phyloP scores from a whole-genome alignment of 495 filamentous ascomycete genomes.

The Hypoxylon fragiforme region DNA sequence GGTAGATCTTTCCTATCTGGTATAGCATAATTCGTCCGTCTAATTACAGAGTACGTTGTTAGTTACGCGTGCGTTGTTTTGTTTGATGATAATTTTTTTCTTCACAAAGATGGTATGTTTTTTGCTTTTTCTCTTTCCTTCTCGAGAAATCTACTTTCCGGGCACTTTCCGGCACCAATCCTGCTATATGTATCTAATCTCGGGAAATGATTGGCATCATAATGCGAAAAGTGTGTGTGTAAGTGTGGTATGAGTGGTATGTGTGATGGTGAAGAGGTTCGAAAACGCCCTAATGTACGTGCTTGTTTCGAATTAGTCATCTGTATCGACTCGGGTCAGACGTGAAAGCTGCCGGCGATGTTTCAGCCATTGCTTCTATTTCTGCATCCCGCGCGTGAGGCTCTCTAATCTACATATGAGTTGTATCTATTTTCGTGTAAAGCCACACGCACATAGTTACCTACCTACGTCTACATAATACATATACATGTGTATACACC shows the following conservation, averaged over 20 bases:
- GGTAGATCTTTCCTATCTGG: conserved; percentile 33
- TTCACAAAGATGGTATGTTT: conserved; percentile 23
- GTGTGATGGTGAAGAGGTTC: conserved; percentile 22
- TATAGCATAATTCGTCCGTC: conserved; percentile 23
- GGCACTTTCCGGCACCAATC: conserved; percentile 25
- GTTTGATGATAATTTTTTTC: neutral
- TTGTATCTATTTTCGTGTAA: conserved; percentile 3
- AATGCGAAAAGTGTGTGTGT: conserved; percentile 20
- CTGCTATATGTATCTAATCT: conserved; percentile 17
- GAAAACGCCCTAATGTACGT: conserved; percentile 37
- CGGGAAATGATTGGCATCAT: conserved; percentile 29
- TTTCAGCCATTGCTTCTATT: conserved; percentile 35
- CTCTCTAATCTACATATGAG: too few relatives aligned
- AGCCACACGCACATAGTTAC: too few relatives aligned
- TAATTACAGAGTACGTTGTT: conserved; percentile 9
- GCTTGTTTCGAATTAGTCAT: conserved; percentile 37
- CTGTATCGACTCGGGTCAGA: conserved; percentile 34
- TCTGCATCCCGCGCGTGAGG: conserved; percentile 32
- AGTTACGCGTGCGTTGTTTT: conserved; percentile 11
- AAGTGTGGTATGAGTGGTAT: too few relatives aligned
- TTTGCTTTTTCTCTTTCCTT: conserved; percentile 5
- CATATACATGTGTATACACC: too few relatives aligned
- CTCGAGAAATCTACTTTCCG: conserved; percentile 25
- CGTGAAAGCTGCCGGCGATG: conserved; percentile 31
- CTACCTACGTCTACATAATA: too few relatives aligned